Conservation (phyloP, 495 filamentous ascomycete genomes). For the Daldinia decipiens region DNA sequence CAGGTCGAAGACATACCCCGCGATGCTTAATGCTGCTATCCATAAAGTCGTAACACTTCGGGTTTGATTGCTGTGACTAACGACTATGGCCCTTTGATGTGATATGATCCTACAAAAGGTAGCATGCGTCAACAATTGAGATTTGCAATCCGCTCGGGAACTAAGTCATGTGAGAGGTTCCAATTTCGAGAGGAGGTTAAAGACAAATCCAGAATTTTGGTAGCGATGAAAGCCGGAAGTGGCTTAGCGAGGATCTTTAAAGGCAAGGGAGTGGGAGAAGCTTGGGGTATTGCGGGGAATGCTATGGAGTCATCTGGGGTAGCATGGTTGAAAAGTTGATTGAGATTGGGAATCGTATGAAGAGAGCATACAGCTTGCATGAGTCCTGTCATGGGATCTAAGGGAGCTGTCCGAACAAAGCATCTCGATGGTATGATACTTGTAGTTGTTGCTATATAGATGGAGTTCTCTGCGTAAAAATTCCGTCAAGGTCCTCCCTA, state of each 20-base stretch:
- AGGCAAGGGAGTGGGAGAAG: constrained; percentile 9
- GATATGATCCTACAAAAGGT: neutral
- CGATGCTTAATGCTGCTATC: constrained; percentile 12
- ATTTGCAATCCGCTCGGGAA: neutral
- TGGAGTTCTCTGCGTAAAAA: neutral
- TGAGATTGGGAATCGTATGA: constrained; percentile 7
- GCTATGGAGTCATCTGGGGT: constrained; percentile 1
- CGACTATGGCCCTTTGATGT: neutral
- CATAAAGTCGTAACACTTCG: neutral
- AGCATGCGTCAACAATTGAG: neutral
- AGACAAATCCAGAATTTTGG: neutral
- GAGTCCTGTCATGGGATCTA: constrained; percentile 1
- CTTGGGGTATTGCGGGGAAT: constrained; percentile 27
- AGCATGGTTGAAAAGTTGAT: constrained; percentile 4
- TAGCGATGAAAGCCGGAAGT: constrained; percentile 12
- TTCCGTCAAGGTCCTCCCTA: neutral
- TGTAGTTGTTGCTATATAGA: neutral
- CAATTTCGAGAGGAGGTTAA: neutral
- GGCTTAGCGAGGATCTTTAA: constrained; percentile 21
- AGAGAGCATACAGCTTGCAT: constrained; percentile 8
- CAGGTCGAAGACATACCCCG: constrained; percentile 5
- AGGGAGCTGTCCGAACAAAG: neutral
- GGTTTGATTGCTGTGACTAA: neutral
- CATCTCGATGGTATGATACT: neutral
- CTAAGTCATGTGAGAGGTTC: neutral